Conservation (phyloP, 345 rosid species). For the Pelargonium nanum region DNA sequence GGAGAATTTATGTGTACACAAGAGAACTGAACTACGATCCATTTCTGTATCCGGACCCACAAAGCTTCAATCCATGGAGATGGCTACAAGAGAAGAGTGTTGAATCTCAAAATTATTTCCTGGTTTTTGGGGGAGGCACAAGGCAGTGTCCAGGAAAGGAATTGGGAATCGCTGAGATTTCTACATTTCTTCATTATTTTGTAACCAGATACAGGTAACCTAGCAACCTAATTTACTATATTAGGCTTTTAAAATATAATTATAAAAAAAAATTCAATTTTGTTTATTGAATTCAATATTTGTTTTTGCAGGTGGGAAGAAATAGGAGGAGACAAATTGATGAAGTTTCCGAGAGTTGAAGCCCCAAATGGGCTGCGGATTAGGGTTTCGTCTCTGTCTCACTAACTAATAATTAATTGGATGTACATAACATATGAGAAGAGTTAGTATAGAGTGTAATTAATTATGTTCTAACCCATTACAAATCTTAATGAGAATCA, state of each 20-base stretch:
- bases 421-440: constrained; percentile 9
- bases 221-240: background rate
- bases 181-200: constrained; percentile 81
- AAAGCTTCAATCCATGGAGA: constrained; percentile 75
- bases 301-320: constrained; percentile 43
- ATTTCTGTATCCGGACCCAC: constrained; percentile 47
- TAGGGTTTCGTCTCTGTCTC: constrained; percentile 19
- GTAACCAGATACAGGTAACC: constrained; percentile 64
- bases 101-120: constrained; percentile 51
- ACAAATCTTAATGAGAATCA: no score
- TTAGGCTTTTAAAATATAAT: no score
- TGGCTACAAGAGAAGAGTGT: constrained; percentile 65
- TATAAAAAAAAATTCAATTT: no score
- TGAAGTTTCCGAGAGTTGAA: constrained; percentile 48
- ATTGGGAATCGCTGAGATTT: constrained; percentile 72
- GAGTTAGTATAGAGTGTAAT: no score
- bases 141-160: constrained; percentile 91
- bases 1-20: constrained; percentile 56
- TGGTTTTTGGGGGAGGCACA: constrained; percentile 80
- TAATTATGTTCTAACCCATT: no score
- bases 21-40: constrained; percentile 73
- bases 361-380: constrained; percentile 45
- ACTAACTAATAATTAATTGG: constrained; percentile 6
- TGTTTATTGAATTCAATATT: background rate
- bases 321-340: constrained; percentile 28